A percentile compares a stretch with the other conserved stretches of the same genome.
These are phyloP conservation scores for Escallonia herrerae DNA, from an alignment of 129 eudicot species.

Conservation along the genomic window DNA sequence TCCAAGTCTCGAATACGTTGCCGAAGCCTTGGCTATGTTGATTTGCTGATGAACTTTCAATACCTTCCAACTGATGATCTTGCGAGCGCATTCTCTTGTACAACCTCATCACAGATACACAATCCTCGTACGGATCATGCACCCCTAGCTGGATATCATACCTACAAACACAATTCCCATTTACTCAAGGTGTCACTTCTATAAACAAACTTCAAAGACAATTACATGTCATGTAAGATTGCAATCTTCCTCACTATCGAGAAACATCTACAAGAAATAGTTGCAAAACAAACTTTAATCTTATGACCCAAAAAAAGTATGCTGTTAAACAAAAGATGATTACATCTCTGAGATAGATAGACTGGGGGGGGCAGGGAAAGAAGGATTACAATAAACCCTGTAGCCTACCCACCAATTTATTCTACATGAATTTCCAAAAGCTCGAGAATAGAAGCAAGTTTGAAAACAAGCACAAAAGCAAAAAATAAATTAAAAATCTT, in stretches of 20 bases:
- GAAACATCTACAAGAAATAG: neutral
- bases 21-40: neutral
- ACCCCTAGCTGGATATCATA: slow-evolving; percentile 54
- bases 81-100: slow-evolving; percentile 66
- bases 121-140: slow-evolving; percentile 57
- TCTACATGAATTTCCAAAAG: neutral
- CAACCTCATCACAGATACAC: slow-evolving; percentile 70
- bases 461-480: neutral
- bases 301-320: neutral
- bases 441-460: neutral
- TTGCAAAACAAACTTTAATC: neutral
- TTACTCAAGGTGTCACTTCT: neutral
- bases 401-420: neutral
- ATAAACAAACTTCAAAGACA: neutral
- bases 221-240: too few species aligned
- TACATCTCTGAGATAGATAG: too few species aligned
- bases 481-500: too few species aligned
- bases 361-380: neutral
- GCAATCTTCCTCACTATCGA: neutral
- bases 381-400: neutral
- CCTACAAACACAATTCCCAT: slow-evolving; percentile 25
- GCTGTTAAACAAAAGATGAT: neutral
- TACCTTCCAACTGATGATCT: slow-evolving; percentile 29
- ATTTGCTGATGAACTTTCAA: slow-evolving; percentile 8
- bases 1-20: slow-evolving; percentile 20